Base-by-base conservation (phyloP, 2,329 filamentous ascomycete species). In the Neophaeococcomyces aloes region DNA sequence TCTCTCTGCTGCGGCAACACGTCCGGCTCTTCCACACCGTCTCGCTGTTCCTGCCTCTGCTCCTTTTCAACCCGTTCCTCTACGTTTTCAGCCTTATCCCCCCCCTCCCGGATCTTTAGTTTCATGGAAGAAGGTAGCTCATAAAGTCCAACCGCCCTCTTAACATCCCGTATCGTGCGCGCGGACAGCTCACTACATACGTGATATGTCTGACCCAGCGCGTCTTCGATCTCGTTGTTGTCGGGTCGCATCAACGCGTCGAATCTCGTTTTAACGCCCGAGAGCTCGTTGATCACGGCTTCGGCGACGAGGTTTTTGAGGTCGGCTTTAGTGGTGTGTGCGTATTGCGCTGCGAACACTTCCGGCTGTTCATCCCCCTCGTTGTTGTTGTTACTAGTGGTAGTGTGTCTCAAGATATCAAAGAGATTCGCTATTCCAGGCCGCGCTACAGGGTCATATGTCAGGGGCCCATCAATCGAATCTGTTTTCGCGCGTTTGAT, bases 371-470 rank as follows among this genome's bases (percentile, higher is more conserved):
- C n/a, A n/a, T n/a, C n/a, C n/a, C n/a, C n/a, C n/a, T n/a, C n/a
- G n/a, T n/a, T n/a, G 3, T 61, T 56, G 2, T 56, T 57, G 1
- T 55, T 48, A 19, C 63, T 54, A 3, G 59, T 52, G 42, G 80
- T 75, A 53, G 89, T 77, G 49, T 85, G 76, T 18, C 78, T 79
- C n/a, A 89, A 65, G 13, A 98, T 75, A 45, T 86, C 78, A 1
- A 98, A 65, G 10, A 98, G 69, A 59, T 96, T 98, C 8, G 88
- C 80, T 3, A 98, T 83, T 0, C 87, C 91, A 0, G 89, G 89
- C 18, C 91, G 72, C 0, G 53, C 57, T 1, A 61, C 57, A 0
- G 78, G 79, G 50, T 94, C 80, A 60, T 91, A 95, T 1, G 77
- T 78, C 31, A 95, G 76, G 10, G 39, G 39, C 2, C 75, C 71